Percentiles rank a stretch among this genome's conserved stretches.
Conservation (phyloP, 306 rosid species). For the Vigna unguiculata region DNA sequence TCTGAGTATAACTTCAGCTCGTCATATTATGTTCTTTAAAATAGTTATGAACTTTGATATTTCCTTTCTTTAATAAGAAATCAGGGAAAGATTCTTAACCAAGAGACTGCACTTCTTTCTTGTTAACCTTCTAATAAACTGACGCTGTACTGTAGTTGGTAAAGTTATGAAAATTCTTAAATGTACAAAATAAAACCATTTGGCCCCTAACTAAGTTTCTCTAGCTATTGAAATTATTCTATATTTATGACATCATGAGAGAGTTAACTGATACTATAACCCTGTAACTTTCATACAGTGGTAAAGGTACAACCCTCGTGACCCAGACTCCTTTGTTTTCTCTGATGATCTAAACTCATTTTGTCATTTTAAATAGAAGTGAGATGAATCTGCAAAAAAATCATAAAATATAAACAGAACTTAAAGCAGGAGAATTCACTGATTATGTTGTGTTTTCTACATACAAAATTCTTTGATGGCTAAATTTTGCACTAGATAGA, state of each 20-base stretch:
- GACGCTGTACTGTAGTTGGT: not conserved
- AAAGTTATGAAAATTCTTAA: not conserved
- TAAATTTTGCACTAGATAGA: constrained; percentile 4
- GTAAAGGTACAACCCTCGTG: not conserved
- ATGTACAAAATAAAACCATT: not conserved
- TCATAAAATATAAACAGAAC: not conserved
- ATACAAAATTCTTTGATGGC: not conserved
- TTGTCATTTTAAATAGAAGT: constrained; percentile 22
- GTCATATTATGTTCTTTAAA: not conserved
- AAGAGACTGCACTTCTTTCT: not conserved
- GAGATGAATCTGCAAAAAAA: constrained; percentile 2
- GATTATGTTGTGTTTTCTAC: not conserved
- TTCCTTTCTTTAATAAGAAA: not conserved
- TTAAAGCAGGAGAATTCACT: not conserved
- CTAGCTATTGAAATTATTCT: not conserved
- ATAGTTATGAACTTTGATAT: not conserved
- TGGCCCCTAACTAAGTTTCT: not conserved
- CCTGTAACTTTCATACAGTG: not conserved
- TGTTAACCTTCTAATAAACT: not conserved
- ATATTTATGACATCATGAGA: not conserved
- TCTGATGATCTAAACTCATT: constrained; percentile 12
- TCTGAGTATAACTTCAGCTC: constrained; percentile 21
- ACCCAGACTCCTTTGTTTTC: not conserved
- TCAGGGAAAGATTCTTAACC: constrained; percentile 3
- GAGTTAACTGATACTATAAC: not conserved